These are phyloP conservation scores for Mucor ambiguus DNA, from an alignment of 371 early-diverging fungal genomes.

Conservation along the genomic window DNA sequence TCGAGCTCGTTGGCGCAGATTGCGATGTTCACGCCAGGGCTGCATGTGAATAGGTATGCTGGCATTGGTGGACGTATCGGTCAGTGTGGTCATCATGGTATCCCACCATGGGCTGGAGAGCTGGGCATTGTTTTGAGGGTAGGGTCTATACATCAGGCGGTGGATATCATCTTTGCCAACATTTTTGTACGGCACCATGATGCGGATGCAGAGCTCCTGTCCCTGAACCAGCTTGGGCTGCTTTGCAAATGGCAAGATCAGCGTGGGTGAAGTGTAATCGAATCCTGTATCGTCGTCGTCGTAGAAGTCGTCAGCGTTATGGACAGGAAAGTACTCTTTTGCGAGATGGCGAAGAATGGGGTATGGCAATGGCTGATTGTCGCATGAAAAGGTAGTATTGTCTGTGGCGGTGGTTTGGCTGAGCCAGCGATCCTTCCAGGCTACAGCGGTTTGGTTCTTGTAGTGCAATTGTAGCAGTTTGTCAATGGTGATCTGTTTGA, in stretches of 20 bases:
- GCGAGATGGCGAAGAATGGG: conserved; percentile 27
- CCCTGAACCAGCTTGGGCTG: conserved; percentile 7
- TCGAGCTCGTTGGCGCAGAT: conserved; percentile 23
- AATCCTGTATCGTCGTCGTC: conserved; percentile 5
- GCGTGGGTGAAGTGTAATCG: conserved; percentile 13
- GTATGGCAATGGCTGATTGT: conserved; percentile 25
- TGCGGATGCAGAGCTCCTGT: conserved; percentile 26
- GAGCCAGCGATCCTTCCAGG: conserved; percentile 20
- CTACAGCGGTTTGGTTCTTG: background rate
- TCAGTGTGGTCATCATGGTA: conserved; percentile 29
- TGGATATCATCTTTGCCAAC: conserved; percentile 6
- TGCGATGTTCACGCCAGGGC: conserved; percentile 36
- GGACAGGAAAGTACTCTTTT: conserved; percentile 17
- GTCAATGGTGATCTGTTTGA: background rate
- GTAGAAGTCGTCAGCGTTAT: conserved; percentile 20
- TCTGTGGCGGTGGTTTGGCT: background rate
- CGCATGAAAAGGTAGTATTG: conserved; percentile 13
- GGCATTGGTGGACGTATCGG: conserved; percentile 22
- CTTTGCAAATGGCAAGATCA: conserved; percentile 21
- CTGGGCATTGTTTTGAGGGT: conserved; percentile 14
- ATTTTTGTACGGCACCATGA: conserved; percentile 26
- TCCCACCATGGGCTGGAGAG: conserved; percentile 45
- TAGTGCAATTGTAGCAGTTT: background rate
- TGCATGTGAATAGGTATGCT: conserved; percentile 31
- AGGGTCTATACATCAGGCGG: conserved; percentile 29